Evolutionary conservation across 441 rosid genomes (phyloP).

Genomic region (Corymbia citriodora): DNA sequence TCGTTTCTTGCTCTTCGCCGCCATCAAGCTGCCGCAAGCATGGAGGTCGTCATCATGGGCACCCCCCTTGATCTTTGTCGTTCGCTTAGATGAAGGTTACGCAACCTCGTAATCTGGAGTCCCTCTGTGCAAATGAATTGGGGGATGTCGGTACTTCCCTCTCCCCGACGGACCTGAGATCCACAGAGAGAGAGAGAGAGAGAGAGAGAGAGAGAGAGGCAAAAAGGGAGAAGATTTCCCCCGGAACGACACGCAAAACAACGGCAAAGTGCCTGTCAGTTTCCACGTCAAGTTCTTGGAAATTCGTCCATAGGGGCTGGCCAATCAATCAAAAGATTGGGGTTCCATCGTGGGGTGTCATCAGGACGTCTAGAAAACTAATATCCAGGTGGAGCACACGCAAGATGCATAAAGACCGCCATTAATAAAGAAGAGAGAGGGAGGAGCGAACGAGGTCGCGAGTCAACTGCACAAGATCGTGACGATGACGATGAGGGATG

Average conservation of each 20-base stretch:
- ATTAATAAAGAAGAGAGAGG: neutral
- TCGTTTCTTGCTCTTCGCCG: neutral
- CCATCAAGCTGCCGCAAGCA: neutral
- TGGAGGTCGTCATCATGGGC: too few relatives aligned
- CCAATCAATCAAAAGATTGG: neutral
- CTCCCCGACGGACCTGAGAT: neutral
- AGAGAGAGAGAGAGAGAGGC: neutral
- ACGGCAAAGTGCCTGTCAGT: neutral
- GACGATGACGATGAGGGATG: neutral
- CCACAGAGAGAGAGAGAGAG: neutral
- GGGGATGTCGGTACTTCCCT: neutral
- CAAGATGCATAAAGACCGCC: neutral
- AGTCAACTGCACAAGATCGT: neutral
- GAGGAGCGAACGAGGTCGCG: neutral
- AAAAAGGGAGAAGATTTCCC: neutral
- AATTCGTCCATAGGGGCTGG: neutral
- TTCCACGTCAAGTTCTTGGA: neutral
- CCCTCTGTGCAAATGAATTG: neutral
- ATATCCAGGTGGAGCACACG: neutral
- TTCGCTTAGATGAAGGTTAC: too few relatives aligned
- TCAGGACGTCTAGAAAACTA: neutral
- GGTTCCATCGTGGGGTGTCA: neutral
- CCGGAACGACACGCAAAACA: neutral
- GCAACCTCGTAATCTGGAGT: neutral
- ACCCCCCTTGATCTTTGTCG: too few relatives aligned